Conservation (phyloP, 179 eudicot species). For the Beta lomatogona region DNA sequence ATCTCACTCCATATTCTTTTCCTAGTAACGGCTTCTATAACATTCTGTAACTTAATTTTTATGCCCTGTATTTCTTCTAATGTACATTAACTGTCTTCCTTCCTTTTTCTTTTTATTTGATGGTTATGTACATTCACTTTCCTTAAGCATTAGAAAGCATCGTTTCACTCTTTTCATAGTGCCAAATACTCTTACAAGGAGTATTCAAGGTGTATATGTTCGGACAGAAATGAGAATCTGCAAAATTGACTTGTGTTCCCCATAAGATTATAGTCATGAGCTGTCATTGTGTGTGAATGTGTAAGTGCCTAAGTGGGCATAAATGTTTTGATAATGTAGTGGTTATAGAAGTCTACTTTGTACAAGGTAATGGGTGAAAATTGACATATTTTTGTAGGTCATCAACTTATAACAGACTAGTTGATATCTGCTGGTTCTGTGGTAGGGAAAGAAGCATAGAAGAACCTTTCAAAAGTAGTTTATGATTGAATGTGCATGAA, state of each 20-base stretch:
- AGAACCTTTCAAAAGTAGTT: constrained; percentile 14
- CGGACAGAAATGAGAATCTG: constrained; percentile 2
- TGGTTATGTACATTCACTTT: too few species aligned
- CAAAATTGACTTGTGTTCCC: constrained; percentile 1
- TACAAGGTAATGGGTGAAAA: constrained; percentile 7
- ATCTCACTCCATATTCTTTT: too few species aligned
- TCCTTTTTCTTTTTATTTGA: too few species aligned
- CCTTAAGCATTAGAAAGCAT: too few species aligned
- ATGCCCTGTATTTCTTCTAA: too few species aligned
- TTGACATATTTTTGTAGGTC: background rate
- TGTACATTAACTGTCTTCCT: too few species aligned
- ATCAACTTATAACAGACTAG: background rate
- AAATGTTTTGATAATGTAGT: constrained; percentile 12
- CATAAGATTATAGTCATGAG: background rate
- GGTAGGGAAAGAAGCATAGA: constrained; percentile 1
- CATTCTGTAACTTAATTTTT: too few species aligned
- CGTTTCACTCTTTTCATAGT: too few species aligned
- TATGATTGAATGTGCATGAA: background rate
- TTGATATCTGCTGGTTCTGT: constrained; percentile 5
- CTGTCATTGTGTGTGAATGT: background rate
- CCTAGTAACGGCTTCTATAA: too few species aligned
- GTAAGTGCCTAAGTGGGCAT: constrained; percentile 13
- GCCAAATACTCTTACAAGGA: background rate
- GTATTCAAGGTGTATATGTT: background rate
- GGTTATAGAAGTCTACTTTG: background rate